A percentile compares a stretch with the other conserved stretches of the same genome.
These are phyloP conservation scores for Ballota nigra DNA, from an alignment of 257 asterid species.

Conservation along the genomic window DNA sequence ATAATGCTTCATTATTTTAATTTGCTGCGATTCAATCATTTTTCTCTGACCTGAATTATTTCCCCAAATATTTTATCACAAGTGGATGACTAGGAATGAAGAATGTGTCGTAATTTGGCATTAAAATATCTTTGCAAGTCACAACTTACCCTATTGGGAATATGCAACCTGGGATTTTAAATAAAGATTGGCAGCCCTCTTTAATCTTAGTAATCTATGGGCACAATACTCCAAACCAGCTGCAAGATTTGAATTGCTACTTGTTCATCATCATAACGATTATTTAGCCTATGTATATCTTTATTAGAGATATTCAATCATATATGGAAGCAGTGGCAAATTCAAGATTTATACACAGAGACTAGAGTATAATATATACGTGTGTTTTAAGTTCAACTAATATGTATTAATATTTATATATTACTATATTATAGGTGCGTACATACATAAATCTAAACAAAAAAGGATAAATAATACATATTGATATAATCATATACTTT, in stretches of 20 bases:
- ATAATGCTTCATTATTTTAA: neutral
- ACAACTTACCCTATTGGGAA: slow-evolving; percentile 17
- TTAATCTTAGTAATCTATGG: neutral
- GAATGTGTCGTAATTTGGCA: slow-evolving; percentile 19
- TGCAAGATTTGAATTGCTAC: neutral
- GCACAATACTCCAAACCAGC: neutral
- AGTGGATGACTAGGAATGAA: slow-evolving; percentile 15
- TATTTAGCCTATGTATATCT: too few relatives aligned
- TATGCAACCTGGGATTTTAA: slow-evolving; percentile 11
- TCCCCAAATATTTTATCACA: neutral
- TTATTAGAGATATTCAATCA: too few relatives aligned
- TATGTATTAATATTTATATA: too few relatives aligned
- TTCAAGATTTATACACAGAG: too few relatives aligned
- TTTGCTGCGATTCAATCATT: slow-evolving; percentile 5
- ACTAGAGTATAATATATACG: too few relatives aligned
- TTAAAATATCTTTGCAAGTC: neutral
- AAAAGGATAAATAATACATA: too few relatives aligned
- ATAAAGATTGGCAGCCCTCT: slow-evolving; percentile 10
- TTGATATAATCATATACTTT: too few relatives aligned
- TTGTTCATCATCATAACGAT: too few relatives aligned
- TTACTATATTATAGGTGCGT: too few relatives aligned
- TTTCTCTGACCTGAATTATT: neutral
- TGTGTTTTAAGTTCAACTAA: too few relatives aligned
- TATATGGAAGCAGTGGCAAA: too few relatives aligned
- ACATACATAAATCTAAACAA: too few relatives aligned